These are phyloP conservation scores for Tetragonia tetragonoides DNA, from an alignment of 148 eudicot species.

Conservation along the genomic window DNA sequence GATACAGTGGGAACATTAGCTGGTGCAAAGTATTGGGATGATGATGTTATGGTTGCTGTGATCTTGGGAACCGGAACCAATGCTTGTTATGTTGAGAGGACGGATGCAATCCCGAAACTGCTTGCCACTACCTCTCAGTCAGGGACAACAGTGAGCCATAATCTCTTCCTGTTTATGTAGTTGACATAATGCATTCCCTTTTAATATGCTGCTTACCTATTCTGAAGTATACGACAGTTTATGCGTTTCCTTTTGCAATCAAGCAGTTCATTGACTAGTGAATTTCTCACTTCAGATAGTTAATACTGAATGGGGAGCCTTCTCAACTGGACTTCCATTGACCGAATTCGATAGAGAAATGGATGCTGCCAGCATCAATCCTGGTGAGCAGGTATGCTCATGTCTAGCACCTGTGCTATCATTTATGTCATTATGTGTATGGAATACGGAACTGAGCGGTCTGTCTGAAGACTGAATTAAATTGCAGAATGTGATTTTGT, in stretches of 20 bases:
- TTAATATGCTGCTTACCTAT: too few relatives aligned
- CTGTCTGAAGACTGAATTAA: neutral
- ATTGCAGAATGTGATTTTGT: neutral
- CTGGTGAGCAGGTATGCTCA: constrained; percentile 58
- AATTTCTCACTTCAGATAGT: constrained; percentile 44
- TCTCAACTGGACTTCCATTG: constrained; percentile 68
- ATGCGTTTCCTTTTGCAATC: neutral
- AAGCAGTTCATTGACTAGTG: neutral
- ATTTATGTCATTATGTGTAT: neutral
- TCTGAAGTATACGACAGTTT: too few relatives aligned
- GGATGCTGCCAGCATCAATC: constrained; percentile 79
- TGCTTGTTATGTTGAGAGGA: constrained; percentile 69
- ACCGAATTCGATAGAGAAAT: constrained; percentile 65
- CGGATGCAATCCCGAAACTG: constrained; percentile 56
- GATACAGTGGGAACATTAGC: constrained; percentile 73
- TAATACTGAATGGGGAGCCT: constrained; percentile 84
- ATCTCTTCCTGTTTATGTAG: neutral
- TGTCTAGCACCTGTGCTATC: neutral
- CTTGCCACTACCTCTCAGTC: constrained; percentile 35
- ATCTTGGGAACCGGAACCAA: constrained; percentile 87
- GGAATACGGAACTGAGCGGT: neutral
- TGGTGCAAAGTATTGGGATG: constrained; percentile 74
- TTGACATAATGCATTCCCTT: neutral
- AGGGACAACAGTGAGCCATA: constrained; percentile 44
- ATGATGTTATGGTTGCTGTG: constrained; percentile 74